These are phyloP conservation scores for Starmerella floricola DNA, from an alignment of 805 yeast species.

Conservation along the genomic window DNA sequence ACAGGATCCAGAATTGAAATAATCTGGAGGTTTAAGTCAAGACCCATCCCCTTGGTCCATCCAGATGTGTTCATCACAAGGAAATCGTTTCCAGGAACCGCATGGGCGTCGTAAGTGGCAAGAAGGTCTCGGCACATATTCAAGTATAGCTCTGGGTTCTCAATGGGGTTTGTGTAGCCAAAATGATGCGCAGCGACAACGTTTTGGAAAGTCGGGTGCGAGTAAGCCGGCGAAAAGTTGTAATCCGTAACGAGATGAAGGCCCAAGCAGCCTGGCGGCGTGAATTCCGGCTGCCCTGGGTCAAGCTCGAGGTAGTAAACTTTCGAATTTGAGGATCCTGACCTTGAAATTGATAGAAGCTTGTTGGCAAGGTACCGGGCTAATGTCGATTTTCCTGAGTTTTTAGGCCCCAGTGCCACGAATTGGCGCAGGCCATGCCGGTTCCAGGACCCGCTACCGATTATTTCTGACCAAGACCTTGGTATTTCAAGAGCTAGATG, in stretches of 20 bases:
- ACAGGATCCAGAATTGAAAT: conserved; percentile 38
- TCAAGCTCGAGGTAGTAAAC: conserved; percentile 61
- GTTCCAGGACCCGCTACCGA: neutral
- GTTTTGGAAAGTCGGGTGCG: conserved; percentile 25
- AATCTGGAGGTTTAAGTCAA: conserved; percentile 45
- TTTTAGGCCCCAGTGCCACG: conserved; percentile 52
- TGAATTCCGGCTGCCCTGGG: conserved; percentile 79
- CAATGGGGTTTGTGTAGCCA: conserved; percentile 60
- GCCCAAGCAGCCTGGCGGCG: conserved; percentile 60
- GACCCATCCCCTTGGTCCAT: conserved; percentile 83
- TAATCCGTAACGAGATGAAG: conserved; percentile 32
- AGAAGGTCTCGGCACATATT: conserved; percentile 35
- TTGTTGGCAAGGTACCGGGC: conserved; percentile 34
- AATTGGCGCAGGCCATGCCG: conserved; percentile 15
- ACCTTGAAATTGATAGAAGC: neutral
- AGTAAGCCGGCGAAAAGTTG: conserved; percentile 33
- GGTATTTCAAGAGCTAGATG: conserved; percentile 5
- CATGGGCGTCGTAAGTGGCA: conserved; percentile 23
- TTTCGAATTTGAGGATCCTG: conserved; percentile 20
- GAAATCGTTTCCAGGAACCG: conserved; percentile 1
- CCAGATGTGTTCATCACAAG: conserved; percentile 74
- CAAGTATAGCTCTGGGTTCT: conserved; percentile 48
- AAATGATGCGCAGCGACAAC: conserved; percentile 32
- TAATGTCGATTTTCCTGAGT: conserved; percentile 73
- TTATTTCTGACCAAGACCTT: conserved; percentile 19